phyloP scores from a whole-genome alignment of 495 filamentous ascomycete species.

The Penicillium bovifimosum region DNA sequence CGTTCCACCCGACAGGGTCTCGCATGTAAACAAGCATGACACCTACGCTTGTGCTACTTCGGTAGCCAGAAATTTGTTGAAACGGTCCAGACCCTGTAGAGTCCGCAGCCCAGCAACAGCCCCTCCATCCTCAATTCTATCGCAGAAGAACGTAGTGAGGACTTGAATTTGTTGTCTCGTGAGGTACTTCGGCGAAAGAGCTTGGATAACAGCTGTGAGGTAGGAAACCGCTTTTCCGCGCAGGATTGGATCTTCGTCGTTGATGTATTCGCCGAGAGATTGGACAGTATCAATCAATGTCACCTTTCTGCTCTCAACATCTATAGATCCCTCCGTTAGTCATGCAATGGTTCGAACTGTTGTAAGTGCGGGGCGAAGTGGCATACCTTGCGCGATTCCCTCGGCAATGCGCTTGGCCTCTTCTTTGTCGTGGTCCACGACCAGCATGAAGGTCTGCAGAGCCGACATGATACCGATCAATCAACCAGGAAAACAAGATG shows the following conservation, averaged over 20 bases:
- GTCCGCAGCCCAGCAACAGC: slow-evolving; percentile 45
- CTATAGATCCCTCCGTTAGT: slow-evolving; percentile 32
- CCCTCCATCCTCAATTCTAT: slow-evolving; percentile 57
- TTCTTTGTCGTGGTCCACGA: slow-evolving; percentile 55
- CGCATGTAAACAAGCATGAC: not conserved
- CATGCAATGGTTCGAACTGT: slow-evolving; percentile 4
- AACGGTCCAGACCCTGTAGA: slow-evolving; percentile 44
- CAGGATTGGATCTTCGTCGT: slow-evolving; percentile 59
- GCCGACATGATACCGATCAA: slow-evolving; percentile 50
- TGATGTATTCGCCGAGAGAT: slow-evolving; percentile 63
- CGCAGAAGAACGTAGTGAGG: slow-evolving; percentile 53
- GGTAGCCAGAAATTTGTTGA: slow-evolving; percentile 43
- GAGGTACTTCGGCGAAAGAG: slow-evolving; percentile 53
- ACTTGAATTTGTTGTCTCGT: slow-evolving; percentile 62
- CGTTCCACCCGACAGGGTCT: not conserved
- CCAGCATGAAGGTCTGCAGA: slow-evolving; percentile 60
- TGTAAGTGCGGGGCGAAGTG: slow-evolving; percentile 18
- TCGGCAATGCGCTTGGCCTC: slow-evolving; percentile 55
- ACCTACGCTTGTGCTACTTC: slow-evolving; percentile 48
- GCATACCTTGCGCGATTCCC: slow-evolving; percentile 51
- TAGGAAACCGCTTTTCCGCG: slow-evolving; percentile 64
- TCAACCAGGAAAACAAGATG: slow-evolving; percentile 13
- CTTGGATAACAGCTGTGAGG: slow-evolving; percentile 58
- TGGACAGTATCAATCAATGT: slow-evolving; percentile 64
- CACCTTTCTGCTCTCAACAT: slow-evolving; percentile 55